phyloP scores from a whole-genome alignment of 352 stramenopile genomes.

The Pythium angustatum region DNA sequence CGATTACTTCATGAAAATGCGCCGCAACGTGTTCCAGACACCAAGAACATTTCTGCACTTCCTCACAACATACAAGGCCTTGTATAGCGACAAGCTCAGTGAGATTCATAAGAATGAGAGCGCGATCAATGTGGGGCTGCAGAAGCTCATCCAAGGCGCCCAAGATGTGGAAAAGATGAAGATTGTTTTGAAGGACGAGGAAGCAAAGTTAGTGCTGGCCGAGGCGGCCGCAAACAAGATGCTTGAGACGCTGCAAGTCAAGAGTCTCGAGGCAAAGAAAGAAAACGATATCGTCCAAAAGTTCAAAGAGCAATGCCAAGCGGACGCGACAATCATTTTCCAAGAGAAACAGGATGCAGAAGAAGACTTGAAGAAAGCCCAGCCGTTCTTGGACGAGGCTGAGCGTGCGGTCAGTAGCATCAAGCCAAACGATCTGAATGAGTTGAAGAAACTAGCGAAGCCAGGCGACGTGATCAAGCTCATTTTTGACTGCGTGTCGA shows the following conservation, averaged over 20 bases:
- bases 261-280: slow-evolving; percentile 87
- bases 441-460: slow-evolving; percentile 92
- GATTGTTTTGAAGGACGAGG: slow-evolving; percentile 81
- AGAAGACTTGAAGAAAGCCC: slow-evolving; percentile 86
- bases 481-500: slow-evolving; percentile 91
- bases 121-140: slow-evolving; percentile 83
- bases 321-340: slow-evolving; percentile 74
- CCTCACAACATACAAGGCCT: slow-evolving; percentile 67
- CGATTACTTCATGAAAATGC: slow-evolving; percentile 77
- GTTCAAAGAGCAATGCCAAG: slow-evolving; percentile 87
- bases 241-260: slow-evolving; percentile 75
- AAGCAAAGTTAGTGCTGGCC: slow-evolving; percentile 83
- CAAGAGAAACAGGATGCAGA: slow-evolving; percentile 87
- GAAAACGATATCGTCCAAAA: slow-evolving; percentile 87
- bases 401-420: slow-evolving; percentile 86
- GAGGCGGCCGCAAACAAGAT: slow-evolving; percentile 84
- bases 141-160: slow-evolving; percentile 86
- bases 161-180: slow-evolving; percentile 92
- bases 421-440: slow-evolving; percentile 89
- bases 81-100: slow-evolving; percentile 75
- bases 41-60: slow-evolving; percentile 89
- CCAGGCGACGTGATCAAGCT: slow-evolving; percentile 92
- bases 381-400: slow-evolving; percentile 91
- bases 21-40: slow-evolving; percentile 88
- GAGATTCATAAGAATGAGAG: slow-evolving; percentile 83